Conservation (phyloP, 2,329 filamentous ascomycete genomes). For the Pyricularia pennisetigena region DNA sequence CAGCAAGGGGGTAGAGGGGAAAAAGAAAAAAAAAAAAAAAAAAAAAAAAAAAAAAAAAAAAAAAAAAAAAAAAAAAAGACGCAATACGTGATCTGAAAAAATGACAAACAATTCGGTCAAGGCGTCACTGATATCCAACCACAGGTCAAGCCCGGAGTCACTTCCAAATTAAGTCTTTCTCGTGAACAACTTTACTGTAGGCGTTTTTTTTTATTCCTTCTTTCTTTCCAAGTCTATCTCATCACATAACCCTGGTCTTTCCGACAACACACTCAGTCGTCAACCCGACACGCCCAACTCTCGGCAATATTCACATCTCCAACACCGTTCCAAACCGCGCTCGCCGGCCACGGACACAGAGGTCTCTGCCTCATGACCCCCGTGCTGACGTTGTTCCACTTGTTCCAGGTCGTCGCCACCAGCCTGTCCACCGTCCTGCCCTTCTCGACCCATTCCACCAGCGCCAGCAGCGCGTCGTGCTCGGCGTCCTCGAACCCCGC, state of each 20-base stretch:
- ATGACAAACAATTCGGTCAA: background rate
- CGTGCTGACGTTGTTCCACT: background rate
- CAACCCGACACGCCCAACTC: constrained; percentile 1
- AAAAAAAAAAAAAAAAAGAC: no score
- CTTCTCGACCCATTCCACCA: constrained; percentile 3
- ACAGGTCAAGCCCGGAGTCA: background rate
- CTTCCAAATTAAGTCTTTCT: background rate
- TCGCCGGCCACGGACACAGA: background rate
- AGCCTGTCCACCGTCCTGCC: background rate
- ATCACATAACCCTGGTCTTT: background rate
- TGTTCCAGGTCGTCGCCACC: constrained; percentile 5
- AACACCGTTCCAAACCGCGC: background rate
- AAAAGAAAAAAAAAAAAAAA: no score
- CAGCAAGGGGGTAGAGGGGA: no score
- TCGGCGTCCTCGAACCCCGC: constrained; percentile 1
- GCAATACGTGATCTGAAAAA: background rate
- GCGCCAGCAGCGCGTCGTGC: constrained; percentile 4
- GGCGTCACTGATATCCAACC: background rate
- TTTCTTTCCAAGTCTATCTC: background rate
- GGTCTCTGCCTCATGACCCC: constrained; percentile 4
- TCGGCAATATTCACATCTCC: background rate
- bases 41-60: no score
- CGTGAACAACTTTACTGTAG: no score
- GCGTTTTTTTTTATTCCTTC: background rate
- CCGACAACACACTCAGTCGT: background rate